A percentile compares a stretch with the other conserved stretches of the same genome.
Evolutionary conservation across 108 stramenopile species (phyloP).

Genomic region (Fistulifera pelliculosa): DNA sequence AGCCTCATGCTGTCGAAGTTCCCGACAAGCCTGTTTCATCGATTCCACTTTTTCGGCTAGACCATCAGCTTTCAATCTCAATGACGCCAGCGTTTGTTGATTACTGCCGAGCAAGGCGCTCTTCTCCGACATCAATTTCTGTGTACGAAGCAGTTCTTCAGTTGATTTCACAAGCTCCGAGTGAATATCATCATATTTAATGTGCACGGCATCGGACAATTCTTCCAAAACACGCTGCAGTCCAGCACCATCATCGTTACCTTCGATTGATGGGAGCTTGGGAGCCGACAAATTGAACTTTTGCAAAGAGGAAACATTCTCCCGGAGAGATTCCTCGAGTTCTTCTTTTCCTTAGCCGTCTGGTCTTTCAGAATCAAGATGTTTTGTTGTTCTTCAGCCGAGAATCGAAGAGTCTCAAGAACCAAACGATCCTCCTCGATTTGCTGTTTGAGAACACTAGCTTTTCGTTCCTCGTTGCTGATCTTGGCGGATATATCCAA

Average conservation of each 20-base stretch:
- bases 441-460: conserved; percentile 35
- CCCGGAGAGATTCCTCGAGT: conserved; percentile 14
- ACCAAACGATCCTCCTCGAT: conserved; percentile 56
- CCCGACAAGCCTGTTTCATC: not conserved
- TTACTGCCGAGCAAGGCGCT: not conserved
- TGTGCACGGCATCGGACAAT: not conserved
- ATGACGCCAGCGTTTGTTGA: not conserved
- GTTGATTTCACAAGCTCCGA: not conserved
- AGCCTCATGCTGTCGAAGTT: not conserved
- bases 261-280: no score
- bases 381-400: conserved; percentile 51
- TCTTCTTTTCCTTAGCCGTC: conserved; percentile 29
- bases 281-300: not conserved
- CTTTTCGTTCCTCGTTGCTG: conserved; percentile 49
- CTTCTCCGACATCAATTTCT: conserved; percentile 1
- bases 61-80: not conserved
- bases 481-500: conserved; percentile 69
- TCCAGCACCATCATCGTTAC: not conserved
- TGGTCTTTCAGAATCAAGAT: conserved; percentile 60
- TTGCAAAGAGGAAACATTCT: conserved; percentile 8
- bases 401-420: conserved; percentile 43
- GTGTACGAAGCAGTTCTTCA: not conserved
- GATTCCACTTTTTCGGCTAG: not conserved
- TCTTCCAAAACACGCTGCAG: conserved; percentile 11
- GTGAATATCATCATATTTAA: not conserved